Evolutionary conservation across 352 stramenopile species (phyloP).

Genomic region (Elongisporangium undulatum): DNA sequence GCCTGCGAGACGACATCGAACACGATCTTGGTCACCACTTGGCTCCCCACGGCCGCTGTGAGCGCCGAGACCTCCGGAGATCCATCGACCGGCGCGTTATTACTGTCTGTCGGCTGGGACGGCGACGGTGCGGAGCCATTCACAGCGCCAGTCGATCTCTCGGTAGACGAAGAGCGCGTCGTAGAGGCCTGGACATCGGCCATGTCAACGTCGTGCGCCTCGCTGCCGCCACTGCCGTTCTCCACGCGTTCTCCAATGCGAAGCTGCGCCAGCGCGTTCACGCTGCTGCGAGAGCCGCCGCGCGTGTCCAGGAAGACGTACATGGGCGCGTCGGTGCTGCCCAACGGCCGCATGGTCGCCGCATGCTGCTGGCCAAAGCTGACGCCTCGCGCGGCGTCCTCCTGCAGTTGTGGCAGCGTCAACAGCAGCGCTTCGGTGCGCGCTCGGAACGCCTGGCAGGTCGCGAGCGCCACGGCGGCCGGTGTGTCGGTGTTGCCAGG

Average conservation of each 20-base stretch:
- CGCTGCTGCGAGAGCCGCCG: neutral
- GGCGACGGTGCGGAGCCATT: no score
- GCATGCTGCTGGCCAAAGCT: conserved; percentile 16
- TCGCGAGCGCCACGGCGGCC: conserved; percentile 10
- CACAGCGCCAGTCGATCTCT: neutral
- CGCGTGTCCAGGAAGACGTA: conserved; percentile 60
- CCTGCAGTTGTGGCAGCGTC: conserved; percentile 11
- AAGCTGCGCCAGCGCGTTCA: neutral
- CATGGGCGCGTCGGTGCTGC: conserved; percentile 25
- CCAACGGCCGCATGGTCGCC: conserved; percentile 12
- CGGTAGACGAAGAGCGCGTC: neutral
- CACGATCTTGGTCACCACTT: neutral
- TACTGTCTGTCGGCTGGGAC: neutral
- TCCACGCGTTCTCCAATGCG: neutral
- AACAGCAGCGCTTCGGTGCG: conserved; percentile 20
- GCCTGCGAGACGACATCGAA: no score
- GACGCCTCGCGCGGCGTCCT: conserved; percentile 19
- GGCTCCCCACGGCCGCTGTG: neutral
- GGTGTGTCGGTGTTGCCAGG: conserved; percentile 11
- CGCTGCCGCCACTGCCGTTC: neutral
- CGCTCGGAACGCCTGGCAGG: conserved; percentile 19
- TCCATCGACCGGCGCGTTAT: neutral
- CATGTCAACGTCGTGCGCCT: conserved; percentile 24
- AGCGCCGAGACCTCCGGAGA: neutral
- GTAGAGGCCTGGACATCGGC: conserved; percentile 11